Conservation (phyloP, 257 asterid genomes). For the Buddleja alternifolia region DNA sequence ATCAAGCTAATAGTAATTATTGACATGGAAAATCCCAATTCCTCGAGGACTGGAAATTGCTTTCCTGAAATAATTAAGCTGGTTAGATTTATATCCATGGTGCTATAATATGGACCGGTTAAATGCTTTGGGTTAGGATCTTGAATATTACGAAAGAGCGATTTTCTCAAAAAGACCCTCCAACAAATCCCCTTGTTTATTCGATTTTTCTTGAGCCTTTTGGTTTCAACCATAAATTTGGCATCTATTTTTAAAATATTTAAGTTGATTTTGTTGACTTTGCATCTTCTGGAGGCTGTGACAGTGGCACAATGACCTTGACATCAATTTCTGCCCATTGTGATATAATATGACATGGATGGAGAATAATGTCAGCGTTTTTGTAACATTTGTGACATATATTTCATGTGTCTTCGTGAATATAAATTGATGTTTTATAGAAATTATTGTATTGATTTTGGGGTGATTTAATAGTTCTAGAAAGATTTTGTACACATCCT, state of each 20-base stretch:
- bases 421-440: background rate
- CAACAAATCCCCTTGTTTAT: background rate
- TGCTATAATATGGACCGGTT: background rate
- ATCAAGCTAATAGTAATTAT: background rate
- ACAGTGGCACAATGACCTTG: slow-evolving; percentile 6
- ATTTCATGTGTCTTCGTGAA: background rate
- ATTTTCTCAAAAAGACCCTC: background rate
- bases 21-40: background rate
- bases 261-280: background rate
- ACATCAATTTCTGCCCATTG: slow-evolving; percentile 5
- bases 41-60: no score
- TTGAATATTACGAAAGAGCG: background rate
- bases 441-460: background rate
- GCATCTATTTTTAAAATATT: background rate
- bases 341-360: slow-evolving; percentile 15
- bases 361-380: background rate
- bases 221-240: background rate
- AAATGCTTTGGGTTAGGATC: background rate
- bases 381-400: background rate
- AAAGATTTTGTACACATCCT: slow-evolving; percentile 17
- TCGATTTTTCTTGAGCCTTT: slow-evolving; percentile 8
- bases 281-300: slow-evolving; percentile 12
- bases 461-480: background rate
- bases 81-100: no score
- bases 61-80: no score